phyloP scores from a whole-genome alignment of 2,329 filamentous ascomycete species.

The Hypoxylon sp. region DNA sequence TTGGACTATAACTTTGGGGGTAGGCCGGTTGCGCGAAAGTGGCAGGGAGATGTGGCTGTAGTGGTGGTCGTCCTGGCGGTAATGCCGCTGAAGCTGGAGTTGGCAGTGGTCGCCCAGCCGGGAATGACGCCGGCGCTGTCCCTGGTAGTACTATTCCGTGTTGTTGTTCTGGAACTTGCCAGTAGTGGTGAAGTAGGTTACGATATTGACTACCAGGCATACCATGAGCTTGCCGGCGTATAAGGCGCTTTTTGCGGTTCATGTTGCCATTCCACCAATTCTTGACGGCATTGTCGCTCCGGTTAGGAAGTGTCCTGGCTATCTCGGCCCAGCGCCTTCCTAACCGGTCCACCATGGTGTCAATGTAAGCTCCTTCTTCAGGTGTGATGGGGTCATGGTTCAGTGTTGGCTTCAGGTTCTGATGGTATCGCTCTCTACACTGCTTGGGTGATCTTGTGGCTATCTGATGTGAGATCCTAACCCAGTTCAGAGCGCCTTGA shows the following conservation, averaged over 20 bases:
- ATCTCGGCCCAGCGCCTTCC: conserved; percentile 96
- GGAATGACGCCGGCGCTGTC: background rate
- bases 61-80: background rate
- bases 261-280: conserved; percentile 98
- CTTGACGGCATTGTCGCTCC: conserved; percentile 96
- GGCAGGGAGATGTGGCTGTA: background rate
- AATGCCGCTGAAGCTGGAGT: background rate
- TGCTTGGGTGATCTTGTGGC: conserved; percentile 89
- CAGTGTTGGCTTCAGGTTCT: conserved; percentile 85
- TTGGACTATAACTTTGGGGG: conserved; percentile 18
- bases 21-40: conserved; percentile 32
- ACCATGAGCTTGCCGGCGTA: conserved; percentile 56
- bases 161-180: background rate
- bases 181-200: background rate
- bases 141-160: background rate
- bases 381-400: conserved; percentile 80
- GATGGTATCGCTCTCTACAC: conserved; percentile 93
- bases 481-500: conserved; percentile 89
- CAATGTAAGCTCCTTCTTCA: conserved; percentile 79
- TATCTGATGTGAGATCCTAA: conserved; percentile 82
- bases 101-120: background rate
- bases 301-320: conserved; percentile 81
- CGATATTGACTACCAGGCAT: conserved; percentile 46
- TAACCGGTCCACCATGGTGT: conserved; percentile 80
- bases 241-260: conserved; percentile 77